Evolutionary conservation across 2,329 filamentous ascomycete genomes (phyloP), one percentile per base, ranked within the genome.

Genomic region (Colletotrichum coccodes): DNA sequence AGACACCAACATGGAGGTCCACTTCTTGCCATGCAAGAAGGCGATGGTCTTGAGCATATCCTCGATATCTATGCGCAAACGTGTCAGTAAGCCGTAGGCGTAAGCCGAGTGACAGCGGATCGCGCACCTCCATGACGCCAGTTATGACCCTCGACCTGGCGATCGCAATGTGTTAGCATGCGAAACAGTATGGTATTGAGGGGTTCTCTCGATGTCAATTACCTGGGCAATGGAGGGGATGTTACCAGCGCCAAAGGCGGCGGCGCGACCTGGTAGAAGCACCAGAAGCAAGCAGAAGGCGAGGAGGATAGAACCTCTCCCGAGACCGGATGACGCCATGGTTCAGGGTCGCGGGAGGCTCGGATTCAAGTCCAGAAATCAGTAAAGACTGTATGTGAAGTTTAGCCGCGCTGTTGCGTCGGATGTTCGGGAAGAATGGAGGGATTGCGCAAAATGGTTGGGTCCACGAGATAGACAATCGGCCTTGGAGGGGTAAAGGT

Each of bases 21-120:
- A 96, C 83, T 95, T 95, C 77, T 94, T 93, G 66, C 93, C 93
- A 71, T 91, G 87, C 66, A 95, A 86, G 75, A 94, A 95, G 34
- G 91, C 89, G 72, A 95, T 81, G 6, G 90, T 92, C 79, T 93
- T 92, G 74, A 96, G 89, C 81, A 93, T 90, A 79, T 95, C 93
- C 82, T 94, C 92, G 71, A 94, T 94, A 77, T 94, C 92, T 87
- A 64, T 28, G 61, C 42, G 50, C 54, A 30, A 32, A n/a, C 40
- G 54, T 53, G 38, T 65, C 54, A 71, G 57, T 42, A 2, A 42
- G 47, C 18, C 28, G 32, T 47, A 9, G 36, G 40, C 18, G 42
- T 38, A 57, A 62, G 36, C 21, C 40, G 16, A 49, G n/a, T 1
- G 32, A 36, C 16, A 26, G 6, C 26, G 21, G 52, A 49, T 7